Percentiles rank a stretch among this genome's conserved stretches.
Conservation (phyloP, 2,329 filamentous ascomycete genomes). For the Elsinoe perseae region DNA sequence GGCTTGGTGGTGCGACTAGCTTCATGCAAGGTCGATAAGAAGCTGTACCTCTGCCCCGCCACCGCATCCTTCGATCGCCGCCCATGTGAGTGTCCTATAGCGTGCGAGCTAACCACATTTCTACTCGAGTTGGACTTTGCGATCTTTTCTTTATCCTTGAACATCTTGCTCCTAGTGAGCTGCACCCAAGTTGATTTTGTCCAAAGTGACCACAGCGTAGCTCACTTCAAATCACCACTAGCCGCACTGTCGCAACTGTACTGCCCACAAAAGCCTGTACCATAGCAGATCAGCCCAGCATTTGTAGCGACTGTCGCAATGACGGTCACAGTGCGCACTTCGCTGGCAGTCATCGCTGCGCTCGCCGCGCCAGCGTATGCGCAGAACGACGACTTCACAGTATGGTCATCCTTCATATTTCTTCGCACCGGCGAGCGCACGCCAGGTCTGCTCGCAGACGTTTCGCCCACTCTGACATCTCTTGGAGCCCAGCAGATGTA, state of each 20-base stretch:
- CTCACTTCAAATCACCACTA: neutral
- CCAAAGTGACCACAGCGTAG: neutral
- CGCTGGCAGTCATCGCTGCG: neutral
- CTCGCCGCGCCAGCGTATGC: constrained; percentile 20
- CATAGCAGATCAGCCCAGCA: neutral
- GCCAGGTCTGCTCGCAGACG: constrained; percentile 34
- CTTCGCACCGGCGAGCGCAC: constrained; percentile 49
- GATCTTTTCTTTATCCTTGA: neutral
- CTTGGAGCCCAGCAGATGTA: constrained; percentile 50
- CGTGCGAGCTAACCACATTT: neutral
- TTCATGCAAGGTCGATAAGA: constrained; percentile 16
- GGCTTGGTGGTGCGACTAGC: constrained; percentile 9
- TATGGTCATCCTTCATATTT: constrained; percentile 46
- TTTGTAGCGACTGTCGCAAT: neutral
- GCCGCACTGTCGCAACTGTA: neutral
- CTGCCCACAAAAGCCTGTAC: neutral
- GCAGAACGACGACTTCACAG: constrained; percentile 27
- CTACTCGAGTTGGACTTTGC: neutral
- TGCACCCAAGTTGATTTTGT: neutral
- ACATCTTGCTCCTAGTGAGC: neutral
- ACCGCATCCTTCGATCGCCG: constrained; percentile 12
- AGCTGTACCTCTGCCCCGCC: constrained; percentile 6
- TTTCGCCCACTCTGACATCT: constrained; percentile 40
- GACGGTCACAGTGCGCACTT: neutral
- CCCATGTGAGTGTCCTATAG: constrained; percentile 10